These are phyloP conservation scores for Malbranchea cinnamomea DNA, from an alignment of 2,329 filamentous ascomycete species.

Conservation along the genomic window DNA sequence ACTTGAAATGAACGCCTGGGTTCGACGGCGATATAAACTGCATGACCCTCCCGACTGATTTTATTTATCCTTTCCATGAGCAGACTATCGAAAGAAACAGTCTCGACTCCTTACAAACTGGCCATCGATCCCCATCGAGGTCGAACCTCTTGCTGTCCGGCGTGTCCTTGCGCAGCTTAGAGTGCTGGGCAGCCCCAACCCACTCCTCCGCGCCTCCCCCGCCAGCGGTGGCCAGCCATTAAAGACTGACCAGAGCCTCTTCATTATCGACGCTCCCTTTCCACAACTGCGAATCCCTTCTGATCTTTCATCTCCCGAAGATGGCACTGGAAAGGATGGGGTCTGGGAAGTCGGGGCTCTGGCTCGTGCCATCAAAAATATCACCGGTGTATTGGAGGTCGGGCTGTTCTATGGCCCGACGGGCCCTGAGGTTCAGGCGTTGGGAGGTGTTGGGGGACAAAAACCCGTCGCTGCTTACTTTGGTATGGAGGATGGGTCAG, in stretches of 20 bases:
- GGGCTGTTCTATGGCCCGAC: conserved; percentile 78
- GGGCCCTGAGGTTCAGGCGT: conserved; percentile 51
- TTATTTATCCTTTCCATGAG: background rate
- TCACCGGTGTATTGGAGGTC: conserved; percentile 80
- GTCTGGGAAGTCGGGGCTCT: conserved; percentile 69
- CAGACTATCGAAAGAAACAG: conserved; percentile 83
- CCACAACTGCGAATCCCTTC: conserved; percentile 49
- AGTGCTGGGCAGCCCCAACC: conserved; percentile 55
- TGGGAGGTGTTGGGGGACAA: conserved; percentile 55
- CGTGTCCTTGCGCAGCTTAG: conserved; percentile 60
- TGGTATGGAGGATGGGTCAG: conserved; percentile 65
- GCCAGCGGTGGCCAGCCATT: conserved; percentile 58
- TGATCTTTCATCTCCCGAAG: conserved; percentile 36
- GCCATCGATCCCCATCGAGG: conserved; percentile 83
- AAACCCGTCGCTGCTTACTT: conserved; percentile 93
- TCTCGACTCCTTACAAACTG: conserved; percentile 58
- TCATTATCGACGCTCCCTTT: conserved; percentile 89
- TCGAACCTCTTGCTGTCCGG: conserved; percentile 68
- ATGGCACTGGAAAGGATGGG: conserved; percentile 45
- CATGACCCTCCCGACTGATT: background rate
- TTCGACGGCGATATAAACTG: background rate
- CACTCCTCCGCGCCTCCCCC: conserved; percentile 56
- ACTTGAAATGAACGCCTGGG: background rate
- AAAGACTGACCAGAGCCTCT: conserved; percentile 73
- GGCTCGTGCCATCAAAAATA: conserved; percentile 58